Base-by-base conservation (phyloP, 2,329 filamentous ascomycete species). In the Fusarium tjaetaba region DNA sequence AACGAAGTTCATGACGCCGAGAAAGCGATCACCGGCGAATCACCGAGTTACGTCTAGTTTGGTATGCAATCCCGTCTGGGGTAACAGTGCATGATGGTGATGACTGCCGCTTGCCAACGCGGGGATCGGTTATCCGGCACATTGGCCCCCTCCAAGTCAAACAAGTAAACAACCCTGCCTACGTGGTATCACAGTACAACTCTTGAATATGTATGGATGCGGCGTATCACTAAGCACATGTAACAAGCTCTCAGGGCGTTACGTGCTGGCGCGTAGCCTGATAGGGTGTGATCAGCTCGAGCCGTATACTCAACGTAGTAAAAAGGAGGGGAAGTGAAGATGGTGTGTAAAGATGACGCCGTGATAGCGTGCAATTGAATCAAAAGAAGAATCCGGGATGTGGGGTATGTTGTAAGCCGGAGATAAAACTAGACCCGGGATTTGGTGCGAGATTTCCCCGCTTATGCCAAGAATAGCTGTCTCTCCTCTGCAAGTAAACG, bases 121-220 rank as follows among this genome's bases (percentile, higher is more conserved):
- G 74, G 70, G 75, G 66, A 20, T 59, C 64, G 73, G 68, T 56
- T 70, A 58, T 49, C n/a, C 73, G 76, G 68, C 70, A 75, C 67
- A 62, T 61, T 61, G 49, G 57, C n/a, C 57, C 34, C 49, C 43
- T 57, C 46, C 45, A 57, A 41, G 26, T 42, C n/a, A 28, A 26
- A 45, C 26, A 46, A 45, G 43, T 32, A 26, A 26, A 48, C 49
- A 53, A 43, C 22, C 49, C 38, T 42, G 56, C 26, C 36, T 22
- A 22, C 28, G 20, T 49, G 15, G 15, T 26, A 30, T 34, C 34
- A 15, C 22, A 10, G 24, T 26, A 14, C 11, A 28, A 34, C 3
- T 32, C 13, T 20, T 26, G 6, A 6, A 39, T n/a, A 24, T 61
- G 42, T 39, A 11, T 34, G 58, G n/a, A 15, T 51, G 52, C 58